Evolutionary conservation across 164 flowering plant genomes (phyloP).

Genomic region (Berberis vulgaris): DNA sequence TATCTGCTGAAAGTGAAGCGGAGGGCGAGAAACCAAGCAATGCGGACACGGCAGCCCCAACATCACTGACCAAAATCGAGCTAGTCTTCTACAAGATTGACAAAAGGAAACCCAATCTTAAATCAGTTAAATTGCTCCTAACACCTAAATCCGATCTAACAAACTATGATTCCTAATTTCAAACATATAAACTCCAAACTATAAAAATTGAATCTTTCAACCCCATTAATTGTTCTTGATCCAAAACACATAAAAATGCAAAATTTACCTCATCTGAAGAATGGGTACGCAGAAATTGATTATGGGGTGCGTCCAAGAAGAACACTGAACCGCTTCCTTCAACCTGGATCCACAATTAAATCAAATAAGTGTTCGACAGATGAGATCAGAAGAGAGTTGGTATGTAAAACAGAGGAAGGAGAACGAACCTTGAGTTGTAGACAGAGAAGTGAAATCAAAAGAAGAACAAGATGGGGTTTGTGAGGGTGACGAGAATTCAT

Average conservation of each 20-base stretch:
- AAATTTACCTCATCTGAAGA: neutral
- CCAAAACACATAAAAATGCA: neutral
- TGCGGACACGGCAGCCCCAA: slow-evolving; percentile 73
- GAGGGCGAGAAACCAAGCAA: slow-evolving; percentile 89
- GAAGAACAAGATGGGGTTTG: too few species aligned
- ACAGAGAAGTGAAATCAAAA: too few species aligned
- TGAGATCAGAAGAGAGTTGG: too few species aligned
- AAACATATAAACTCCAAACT: too few species aligned
- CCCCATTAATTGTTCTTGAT: neutral
- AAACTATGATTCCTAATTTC: neutral
- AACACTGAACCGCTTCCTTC: neutral
- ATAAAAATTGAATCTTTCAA: neutral
- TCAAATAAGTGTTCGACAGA: too few species aligned
- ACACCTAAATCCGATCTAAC: neutral
- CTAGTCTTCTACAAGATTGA: slow-evolving; percentile 20
- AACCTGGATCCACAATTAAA: neutral
- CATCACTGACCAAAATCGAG: slow-evolving; percentile 46
- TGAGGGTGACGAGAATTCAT: too few species aligned
- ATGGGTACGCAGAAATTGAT: neutral
- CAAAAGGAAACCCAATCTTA: slow-evolving; percentile 9
- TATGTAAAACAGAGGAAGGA: too few species aligned
- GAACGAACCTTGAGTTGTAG: too few species aligned
- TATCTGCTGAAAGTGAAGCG: slow-evolving; percentile 48
- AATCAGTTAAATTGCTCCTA: neutral
- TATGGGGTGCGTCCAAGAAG: neutral